Percentiles rank a stretch among this genome's conserved stretches.
These are phyloP conservation scores for Clitocybe nebularis DNA, from an alignment of 1,284 basidiomycete genomes.

Conservation along the genomic window DNA sequence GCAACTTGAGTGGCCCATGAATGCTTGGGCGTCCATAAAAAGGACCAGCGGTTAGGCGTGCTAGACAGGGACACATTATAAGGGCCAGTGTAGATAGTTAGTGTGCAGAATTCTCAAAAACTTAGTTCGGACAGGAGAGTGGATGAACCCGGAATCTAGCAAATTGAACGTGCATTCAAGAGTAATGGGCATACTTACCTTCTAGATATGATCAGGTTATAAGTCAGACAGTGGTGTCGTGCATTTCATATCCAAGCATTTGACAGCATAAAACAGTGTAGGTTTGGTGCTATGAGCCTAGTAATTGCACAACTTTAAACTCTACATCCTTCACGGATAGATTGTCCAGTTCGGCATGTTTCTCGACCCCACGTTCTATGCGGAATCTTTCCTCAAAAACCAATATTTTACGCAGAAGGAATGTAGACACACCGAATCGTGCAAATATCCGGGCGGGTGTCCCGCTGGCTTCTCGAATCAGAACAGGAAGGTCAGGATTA, in stretches of 20 bases:
- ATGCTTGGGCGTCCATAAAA: too few species aligned
- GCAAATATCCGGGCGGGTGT: slow-evolving; percentile 88
- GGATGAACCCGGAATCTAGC: too few species aligned
- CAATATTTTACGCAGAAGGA: slow-evolving; percentile 2
- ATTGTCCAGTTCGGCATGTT: slow-evolving; percentile 76
- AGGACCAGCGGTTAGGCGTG: too few species aligned
- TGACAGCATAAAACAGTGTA: neutral
- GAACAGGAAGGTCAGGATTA: slow-evolving; percentile 86
- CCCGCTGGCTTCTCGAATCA: slow-evolving; percentile 88
- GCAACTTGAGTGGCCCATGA: too few species aligned
- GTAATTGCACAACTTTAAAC: slow-evolving; percentile 59
- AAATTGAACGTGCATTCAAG: too few species aligned
- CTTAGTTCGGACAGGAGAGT: too few species aligned
- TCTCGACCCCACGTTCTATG: slow-evolving; percentile 72
- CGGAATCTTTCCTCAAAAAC: slow-evolving; percentile 3
- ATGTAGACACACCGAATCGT: slow-evolving; percentile 74
- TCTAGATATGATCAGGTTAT: too few species aligned
- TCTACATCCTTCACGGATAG: slow-evolving; percentile 71
- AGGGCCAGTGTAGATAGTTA: too few species aligned
- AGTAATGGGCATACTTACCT: too few species aligned
- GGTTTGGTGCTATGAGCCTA: slow-evolving; percentile 34
- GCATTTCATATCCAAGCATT: neutral
- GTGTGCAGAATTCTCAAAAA: too few species aligned
- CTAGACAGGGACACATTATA: too few species aligned
- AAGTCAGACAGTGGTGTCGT: too few species aligned